These are phyloP conservation scores for Didymella segeticola DNA, from an alignment of 2,329 filamentous ascomycete species.

Conservation along the genomic window DNA sequence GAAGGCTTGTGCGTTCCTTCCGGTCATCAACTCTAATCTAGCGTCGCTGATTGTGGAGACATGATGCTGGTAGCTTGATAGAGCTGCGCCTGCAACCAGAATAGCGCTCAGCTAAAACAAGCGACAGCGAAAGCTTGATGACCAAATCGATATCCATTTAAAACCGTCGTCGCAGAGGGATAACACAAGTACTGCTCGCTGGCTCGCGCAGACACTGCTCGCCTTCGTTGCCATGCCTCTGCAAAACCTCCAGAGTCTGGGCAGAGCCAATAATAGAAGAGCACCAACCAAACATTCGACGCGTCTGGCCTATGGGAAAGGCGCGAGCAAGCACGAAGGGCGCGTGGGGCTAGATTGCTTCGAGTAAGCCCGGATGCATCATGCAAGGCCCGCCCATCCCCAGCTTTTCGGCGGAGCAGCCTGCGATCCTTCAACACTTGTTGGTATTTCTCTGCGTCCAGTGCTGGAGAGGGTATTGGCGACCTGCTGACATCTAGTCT, in stretches of 20 bases:
- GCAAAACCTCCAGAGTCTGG: neutral
- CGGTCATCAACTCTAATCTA: conserved; percentile 16
- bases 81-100: conserved; percentile 6
- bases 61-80: conserved; percentile 2
- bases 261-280: conserved; percentile 4
- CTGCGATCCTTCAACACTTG: neutral
- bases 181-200: neutral
- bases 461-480: too few species aligned
- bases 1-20: conserved; percentile 11
- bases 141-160: neutral
- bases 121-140: neutral
- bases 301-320: conserved; percentile 22
- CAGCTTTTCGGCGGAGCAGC: conserved; percentile 9
- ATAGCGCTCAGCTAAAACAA: conserved; percentile 5
- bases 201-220: neutral
- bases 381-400: conserved; percentile 17
- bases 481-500: too few species aligned
- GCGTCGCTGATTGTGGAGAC: conserved; percentile 11
- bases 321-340: conserved; percentile 21
- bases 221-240: conserved; percentile 1
- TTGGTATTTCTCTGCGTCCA: neutral
- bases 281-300: neutral
- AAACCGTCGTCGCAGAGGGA: neutral
- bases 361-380: conserved; percentile 10
- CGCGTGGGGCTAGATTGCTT: conserved; percentile 20